Conservation (phyloP, 192 early-diverging fungal genomes). For the Podila minutissima region DNA sequence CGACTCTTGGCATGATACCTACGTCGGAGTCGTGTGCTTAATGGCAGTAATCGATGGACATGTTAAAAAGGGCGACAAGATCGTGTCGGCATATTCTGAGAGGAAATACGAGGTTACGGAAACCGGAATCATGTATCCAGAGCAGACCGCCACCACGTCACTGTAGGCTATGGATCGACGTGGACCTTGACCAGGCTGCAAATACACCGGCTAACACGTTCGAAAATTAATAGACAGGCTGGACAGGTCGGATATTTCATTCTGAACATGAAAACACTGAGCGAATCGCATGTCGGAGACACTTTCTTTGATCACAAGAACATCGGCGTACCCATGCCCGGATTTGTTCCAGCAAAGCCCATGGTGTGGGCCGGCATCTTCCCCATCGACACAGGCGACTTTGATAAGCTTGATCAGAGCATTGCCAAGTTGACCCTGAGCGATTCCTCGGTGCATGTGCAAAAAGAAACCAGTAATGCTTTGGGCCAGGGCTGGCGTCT, state of each 20-base stretch:
- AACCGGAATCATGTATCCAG: conserved; percentile 96
- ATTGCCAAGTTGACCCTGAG: conserved; percentile 95
- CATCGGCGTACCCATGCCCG: conserved; percentile 79
- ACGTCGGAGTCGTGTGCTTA: conserved; percentile 96
- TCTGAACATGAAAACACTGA: conserved; percentile 91
- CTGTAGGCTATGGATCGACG: conserved; percentile 54
- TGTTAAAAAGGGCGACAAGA: conserved; percentile 83
- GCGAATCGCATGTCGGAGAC: conserved; percentile 95
- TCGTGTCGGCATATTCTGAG: conserved; percentile 82
- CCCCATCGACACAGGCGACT: conserved; percentile 91
- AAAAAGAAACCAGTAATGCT: conserved; percentile 85
- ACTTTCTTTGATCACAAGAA: conserved; percentile 84
- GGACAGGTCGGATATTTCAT: conserved; percentile 94
- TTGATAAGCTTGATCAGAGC: conserved; percentile 88
- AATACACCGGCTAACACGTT: no score
- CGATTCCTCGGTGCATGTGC: conserved; percentile 91
- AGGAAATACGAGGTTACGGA: conserved; percentile 88
- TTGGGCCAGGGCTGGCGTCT: conserved; percentile 96
- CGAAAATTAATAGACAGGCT: conserved; percentile 52
- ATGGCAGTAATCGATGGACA: conserved; percentile 89
- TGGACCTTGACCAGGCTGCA: no score
- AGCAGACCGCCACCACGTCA: conserved; percentile 73
- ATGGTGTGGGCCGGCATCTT: conserved; percentile 97
- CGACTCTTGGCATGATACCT: conserved; percentile 98
- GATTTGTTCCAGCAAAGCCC: conserved; percentile 94